Base-by-base conservation (phyloP, 2,329 filamentous ascomycete species). In the Chrysoporthe austroafricana region DNA sequence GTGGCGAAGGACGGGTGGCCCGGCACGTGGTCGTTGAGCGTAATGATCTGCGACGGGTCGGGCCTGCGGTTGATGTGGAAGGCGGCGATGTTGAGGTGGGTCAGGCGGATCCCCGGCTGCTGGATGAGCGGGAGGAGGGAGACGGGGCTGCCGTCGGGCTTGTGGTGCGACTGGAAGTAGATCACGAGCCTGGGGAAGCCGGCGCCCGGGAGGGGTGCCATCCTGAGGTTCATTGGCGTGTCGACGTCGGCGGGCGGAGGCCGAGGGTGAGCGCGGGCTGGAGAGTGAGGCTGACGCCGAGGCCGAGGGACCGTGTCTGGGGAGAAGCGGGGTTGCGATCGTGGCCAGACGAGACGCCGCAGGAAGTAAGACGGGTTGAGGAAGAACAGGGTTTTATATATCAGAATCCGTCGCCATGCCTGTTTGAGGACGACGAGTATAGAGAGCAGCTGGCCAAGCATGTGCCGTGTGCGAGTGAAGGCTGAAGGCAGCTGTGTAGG, bases 41-140 rank as follows among this genome's bases (percentile, higher is more conserved):
- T 92, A 70, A 93, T 84, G 42, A 59, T 65, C 9, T 52, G 63
- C 18, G 63, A 16, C 68, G 86, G 84, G 26, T 84, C 82, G 0
- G 91, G 89, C 62, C 81, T 78, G 2, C 86, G 85, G 76, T 95
- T 95, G 71, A 96, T 80, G 77, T 95, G 92, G 68, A 96, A 89
- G 1, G 92, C 92, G 0, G 91, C 92, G 36, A 95, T 78, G 70
- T 94, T 92, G 62, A 95, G 80, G 78, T 95, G 92, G 0, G 92
- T 93, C n/a, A 82, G 69, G 43, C 72, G 70, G 70, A 81, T 78
- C 65, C 72, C 74, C 4, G 79, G 77, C 61, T 78, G 71, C 3
- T 75, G 77, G 59, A 83, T 73, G 36, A 83, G 75, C 0, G 81
- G 80, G 13, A 83, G 75, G 34, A 82, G 73, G 18, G 80, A 82